A percentile compares a stretch with the other conserved stretches of the same genome.
Conservation (phyloP, 805 yeast species). For the Zygosaccharomyces lentus region DNA sequence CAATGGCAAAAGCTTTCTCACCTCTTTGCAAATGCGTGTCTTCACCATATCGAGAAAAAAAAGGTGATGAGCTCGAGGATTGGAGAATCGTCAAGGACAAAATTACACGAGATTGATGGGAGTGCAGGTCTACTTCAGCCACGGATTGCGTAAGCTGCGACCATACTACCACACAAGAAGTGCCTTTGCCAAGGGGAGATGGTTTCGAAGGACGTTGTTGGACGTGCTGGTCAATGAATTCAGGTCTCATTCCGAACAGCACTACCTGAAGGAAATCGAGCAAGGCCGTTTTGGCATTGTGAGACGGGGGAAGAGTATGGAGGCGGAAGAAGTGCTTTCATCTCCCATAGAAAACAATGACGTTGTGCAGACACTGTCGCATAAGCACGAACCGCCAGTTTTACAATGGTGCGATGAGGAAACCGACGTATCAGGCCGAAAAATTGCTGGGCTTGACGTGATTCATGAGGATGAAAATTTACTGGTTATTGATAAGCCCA, state of each 20-base stretch:
- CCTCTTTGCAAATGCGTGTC: neutral
- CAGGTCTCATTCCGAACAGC: conserved; percentile 21
- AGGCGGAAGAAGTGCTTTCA: conserved; percentile 14
- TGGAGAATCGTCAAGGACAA: neutral
- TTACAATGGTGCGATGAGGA: conserved; percentile 34
- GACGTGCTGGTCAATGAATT: conserved; percentile 42
- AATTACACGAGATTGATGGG: conserved; percentile 10
- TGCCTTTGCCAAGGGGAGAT: conserved; percentile 43
- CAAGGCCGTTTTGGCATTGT: conserved; percentile 21
- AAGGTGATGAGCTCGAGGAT: conserved; percentile 3
- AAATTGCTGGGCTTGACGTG: conserved; percentile 48
- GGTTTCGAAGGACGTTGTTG: conserved; percentile 38
- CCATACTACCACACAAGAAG: conserved; percentile 40
- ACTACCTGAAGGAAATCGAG: conserved; percentile 19
- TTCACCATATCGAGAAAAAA: neutral
- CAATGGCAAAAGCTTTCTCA: neutral
- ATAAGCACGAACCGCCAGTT: conserved; percentile 89
- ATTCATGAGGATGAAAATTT: conserved; percentile 67
- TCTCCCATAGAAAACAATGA: conserved; percentile 27
- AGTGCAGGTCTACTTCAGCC: conserved; percentile 19
- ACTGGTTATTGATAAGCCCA: conserved; percentile 87
- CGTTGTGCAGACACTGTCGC: conserved; percentile 38
- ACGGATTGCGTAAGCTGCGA: conserved; percentile 39
- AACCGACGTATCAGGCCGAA: conserved; percentile 9
- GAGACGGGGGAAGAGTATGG: conserved; percentile 17